Evolutionary conservation across 2,329 filamentous ascomycete species (phyloP), one percentile per base, ranked within the genome.

Genomic region (Fusarium sp.): DNA sequence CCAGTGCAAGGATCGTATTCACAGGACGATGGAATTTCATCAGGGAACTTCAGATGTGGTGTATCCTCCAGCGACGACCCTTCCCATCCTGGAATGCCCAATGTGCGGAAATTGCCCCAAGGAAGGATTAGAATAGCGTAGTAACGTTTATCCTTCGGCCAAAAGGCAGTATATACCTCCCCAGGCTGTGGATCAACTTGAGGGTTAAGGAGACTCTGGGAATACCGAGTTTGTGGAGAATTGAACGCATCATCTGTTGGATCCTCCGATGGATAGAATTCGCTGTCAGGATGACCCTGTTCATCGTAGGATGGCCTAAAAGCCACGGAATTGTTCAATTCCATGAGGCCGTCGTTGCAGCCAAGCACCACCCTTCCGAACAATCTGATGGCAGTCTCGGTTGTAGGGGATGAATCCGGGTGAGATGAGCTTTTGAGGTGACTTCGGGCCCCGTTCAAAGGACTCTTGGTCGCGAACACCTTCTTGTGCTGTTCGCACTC

Each of bases 351-450:
- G 0, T 22, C 13, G 5, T 32, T 41, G 25, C 69, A 71, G n/a
- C 38, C 3, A 5, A 53, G 24, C 8, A 72, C 61, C 3, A 11
- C 43, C 1, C 51, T 64, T 12, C 70, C 70, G 3, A 72, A 58
- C 12, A 41, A 10, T 0, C 24, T 15, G 2, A 70, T 34, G 2
- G 46, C 34, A 2, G 24, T 18, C 1, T 27, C 11, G 2, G 8
- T 38, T 38, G 18, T n/a, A 2, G 34, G 6, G 1, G 34, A 7
- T 6, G 5, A 6, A 4, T n/a, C 34, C 0, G 34, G 34, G 18
- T 38, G 34, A n/a, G 34, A 38, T 1, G 18, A 38, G 3, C 48
- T n/a, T 1, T 8, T 4, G 3, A 72, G 58, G 27, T 72, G 69
- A 5, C 9, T 52, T 0, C 24, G 4, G 6, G 69, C 69, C 0